A percentile compares a stretch with the other conserved stretches of the same genome.
phyloP scores from a whole-genome alignment of 345 rosid genomes.

The Camelina neglecta region DNA sequence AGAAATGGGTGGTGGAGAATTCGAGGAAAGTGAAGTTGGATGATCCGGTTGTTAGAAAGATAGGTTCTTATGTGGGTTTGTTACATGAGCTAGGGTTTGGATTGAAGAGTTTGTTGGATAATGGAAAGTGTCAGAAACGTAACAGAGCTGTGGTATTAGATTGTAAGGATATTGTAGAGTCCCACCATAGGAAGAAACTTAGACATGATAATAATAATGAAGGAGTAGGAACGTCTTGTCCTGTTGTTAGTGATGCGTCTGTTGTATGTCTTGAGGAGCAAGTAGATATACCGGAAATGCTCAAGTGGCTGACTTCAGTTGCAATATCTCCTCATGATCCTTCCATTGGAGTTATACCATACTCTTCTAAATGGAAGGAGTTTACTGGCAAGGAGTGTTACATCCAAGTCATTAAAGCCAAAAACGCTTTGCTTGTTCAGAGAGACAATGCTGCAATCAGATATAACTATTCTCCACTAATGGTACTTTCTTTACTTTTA shows the following conservation, averaged over 20 bases:
- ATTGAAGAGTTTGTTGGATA: conserved; percentile 52
- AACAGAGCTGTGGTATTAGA: conserved; percentile 36
- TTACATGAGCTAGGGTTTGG: conserved; percentile 52
- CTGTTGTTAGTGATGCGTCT: conserved; percentile 28
- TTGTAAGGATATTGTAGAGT: conserved; percentile 29
- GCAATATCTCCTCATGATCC: conserved; percentile 60
- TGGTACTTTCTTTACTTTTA: conserved; percentile 40
- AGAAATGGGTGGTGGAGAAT: conserved; percentile 51
- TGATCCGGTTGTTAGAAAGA: conserved; percentile 33
- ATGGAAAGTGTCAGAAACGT: conserved; percentile 36
- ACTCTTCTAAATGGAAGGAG: conserved; percentile 52
- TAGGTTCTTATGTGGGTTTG: conserved; percentile 38
- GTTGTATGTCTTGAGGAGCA: conserved; percentile 21
- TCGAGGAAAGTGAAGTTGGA: conserved; percentile 38
- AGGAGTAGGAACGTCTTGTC: conserved; percentile 37
- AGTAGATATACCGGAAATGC: conserved; percentile 52
- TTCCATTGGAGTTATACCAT: conserved; percentile 50
- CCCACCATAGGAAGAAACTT: conserved; percentile 22
- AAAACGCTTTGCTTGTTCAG: conserved; percentile 50
- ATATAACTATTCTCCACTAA: conserved; percentile 18
- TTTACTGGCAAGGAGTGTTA: conserved; percentile 45
- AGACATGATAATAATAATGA: conserved; percentile 32
- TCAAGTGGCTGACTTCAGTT: conserved; percentile 64
- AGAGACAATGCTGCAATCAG: conserved; percentile 39
- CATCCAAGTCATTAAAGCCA: conserved; percentile 57